Evolutionary conservation across 176 grass and related monocot species (phyloP), one percentile per base, ranked within the genome.

Genomic region (Rhynchospora breviuscula): DNA sequence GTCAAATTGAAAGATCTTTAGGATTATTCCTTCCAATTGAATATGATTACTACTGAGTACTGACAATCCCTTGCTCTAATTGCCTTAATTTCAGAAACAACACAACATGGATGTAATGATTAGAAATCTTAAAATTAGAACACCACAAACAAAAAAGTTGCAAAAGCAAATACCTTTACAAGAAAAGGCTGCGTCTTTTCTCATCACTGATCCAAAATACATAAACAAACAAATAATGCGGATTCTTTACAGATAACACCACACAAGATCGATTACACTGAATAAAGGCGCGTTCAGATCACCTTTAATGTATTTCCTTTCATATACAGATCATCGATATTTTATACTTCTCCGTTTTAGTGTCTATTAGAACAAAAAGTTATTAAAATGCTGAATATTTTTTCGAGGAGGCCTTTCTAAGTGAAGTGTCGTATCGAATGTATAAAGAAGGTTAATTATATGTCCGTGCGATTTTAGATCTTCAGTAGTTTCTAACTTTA

Each of bases 71-170:
- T 2, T 8, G 69, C 44, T 49, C 4, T 23, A 73, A 73, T 49
- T 49, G 9, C 18, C 9, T 6, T 75, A 6, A 11, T 17, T 54
- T 54, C 22, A 77, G 49, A 56, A 12, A 56, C 47, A 54, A 44
- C 5, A 68, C 23, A 44, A 56, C 73, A 77, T 77, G 73, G 73
- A 82, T 82, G 80, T 13, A 49, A 82, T 82, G 80, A 82, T 82
- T 82, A 48, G 40, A 46, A 67, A 66, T 82, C 79, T 82, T 11
- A 17, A 26, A 48, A 82, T 82, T 52, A 40, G 11, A 60, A 66
- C 18, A 82, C n/a, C 79, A 82, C 79, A 81, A 19, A 82, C 59
- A 67, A 66, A 67, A 82, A 67, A 62, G 18, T 65, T 7, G 9
- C 18, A 67, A 82, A 82, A 82, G 80, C 43, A 67, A 23, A 22